These are phyloP conservation scores for Sugiyamaella pinicola DNA, from an alignment of 1,139 yeast genomes.

Conservation along the genomic window DNA sequence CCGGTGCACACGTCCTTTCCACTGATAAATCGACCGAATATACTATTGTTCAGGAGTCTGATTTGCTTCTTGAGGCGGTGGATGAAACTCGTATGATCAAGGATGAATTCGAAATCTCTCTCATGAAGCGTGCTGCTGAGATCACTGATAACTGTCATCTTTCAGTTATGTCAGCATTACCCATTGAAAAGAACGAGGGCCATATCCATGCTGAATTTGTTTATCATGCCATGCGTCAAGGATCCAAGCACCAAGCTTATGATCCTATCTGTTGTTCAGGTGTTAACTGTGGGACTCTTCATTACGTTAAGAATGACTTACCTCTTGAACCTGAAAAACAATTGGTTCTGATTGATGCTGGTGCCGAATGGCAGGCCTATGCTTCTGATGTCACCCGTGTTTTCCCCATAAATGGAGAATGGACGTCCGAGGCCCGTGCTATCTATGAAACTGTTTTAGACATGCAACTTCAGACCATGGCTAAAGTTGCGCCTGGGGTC, in stretches of 20 bases:
- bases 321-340: conserved; percentile 53
- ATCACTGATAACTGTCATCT: conserved; percentile 86
- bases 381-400: conserved; percentile 94
- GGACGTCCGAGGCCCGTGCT: conserved; percentile 83
- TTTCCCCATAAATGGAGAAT: conserved; percentile 88
- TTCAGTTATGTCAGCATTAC: conserved; percentile 91
- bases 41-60: conserved; percentile 28
- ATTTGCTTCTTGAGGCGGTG: conserved; percentile 55
- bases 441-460: conserved; percentile 79
- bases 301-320: conserved; percentile 84
- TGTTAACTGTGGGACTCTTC: conserved; percentile 86
- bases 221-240: conserved; percentile 92
- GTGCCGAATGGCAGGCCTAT: conserved; percentile 94
- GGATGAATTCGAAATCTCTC: conserved; percentile 74
- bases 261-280: conserved; percentile 98
- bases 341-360: conserved; percentile 87
- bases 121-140: conserved; percentile 76
- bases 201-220: conserved; percentile 95
- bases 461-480: conserved; percentile 78
- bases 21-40: conserved; percentile 44
- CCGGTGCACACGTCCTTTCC: conserved; percentile 42
- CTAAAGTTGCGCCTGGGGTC: conserved; percentile 74
- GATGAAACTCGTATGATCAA: conserved; percentile 86
- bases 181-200: conserved; percentile 83
- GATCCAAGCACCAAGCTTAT: conserved; percentile 83